Evolutionary conservation across 176 grass and related monocot species (phyloP).

Genomic region (Lolium multiflorum): DNA sequence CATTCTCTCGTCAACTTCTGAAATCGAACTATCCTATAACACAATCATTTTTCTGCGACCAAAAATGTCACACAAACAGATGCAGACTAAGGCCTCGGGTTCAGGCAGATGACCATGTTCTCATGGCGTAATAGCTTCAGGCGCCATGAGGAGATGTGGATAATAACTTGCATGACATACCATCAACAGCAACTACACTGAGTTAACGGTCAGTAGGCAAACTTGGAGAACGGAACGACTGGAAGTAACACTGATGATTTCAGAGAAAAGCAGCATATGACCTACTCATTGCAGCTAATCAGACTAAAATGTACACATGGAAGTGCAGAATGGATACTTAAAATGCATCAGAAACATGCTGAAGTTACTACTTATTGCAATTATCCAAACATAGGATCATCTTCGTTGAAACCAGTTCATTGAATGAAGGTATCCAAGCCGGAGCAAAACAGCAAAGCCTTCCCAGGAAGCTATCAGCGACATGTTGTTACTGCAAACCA

Average conservation of each 20-base stretch:
- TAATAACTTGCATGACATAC: too few species aligned
- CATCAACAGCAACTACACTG: neutral
- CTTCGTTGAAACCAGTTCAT: neutral
- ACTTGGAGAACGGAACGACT: neutral
- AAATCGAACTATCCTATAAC: too few species aligned
- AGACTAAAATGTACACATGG: neutral
- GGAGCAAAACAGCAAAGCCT: neutral
- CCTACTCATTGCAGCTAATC: neutral
- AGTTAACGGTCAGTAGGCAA: neutral
- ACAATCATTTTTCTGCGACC: too few species aligned
- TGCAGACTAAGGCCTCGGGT: too few species aligned
- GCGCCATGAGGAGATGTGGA: neutral
- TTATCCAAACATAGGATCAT: neutral
- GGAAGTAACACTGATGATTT: neutral
- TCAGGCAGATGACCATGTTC: too few species aligned
- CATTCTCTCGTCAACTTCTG: too few species aligned
- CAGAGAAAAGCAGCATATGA: neutral
- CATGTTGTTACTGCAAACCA: neutral
- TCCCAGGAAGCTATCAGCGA: neutral
- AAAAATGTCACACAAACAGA: too few species aligned
- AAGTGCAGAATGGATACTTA: neutral
- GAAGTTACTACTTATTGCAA: neutral
- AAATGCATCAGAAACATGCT: constrained; percentile 21
- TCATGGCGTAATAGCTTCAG: neutral
- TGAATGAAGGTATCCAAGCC: neutral